These are phyloP conservation scores for Vigna radiata DNA, from an alignment of 306 rosid species.

Conservation along the genomic window DNA sequence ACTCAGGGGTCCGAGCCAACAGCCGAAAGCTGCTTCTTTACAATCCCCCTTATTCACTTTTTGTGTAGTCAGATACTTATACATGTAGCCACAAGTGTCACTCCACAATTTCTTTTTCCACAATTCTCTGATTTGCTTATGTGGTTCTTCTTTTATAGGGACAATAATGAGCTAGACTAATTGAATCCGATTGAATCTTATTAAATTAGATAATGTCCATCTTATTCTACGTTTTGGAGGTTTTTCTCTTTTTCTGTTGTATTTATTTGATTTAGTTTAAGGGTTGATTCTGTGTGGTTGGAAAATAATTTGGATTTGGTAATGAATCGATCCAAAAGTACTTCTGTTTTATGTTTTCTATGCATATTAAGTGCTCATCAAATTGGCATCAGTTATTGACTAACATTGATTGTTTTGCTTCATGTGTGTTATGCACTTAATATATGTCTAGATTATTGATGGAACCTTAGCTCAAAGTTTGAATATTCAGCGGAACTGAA, in stretches of 20 bases:
- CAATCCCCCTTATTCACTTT: conserved; percentile 1
- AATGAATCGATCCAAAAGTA: background rate
- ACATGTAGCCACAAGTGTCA: background rate
- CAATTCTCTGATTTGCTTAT: conserved; percentile 27
- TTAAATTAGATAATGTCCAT: conserved; percentile 5
- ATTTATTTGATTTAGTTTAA: background rate
- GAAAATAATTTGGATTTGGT: conserved; percentile 10
- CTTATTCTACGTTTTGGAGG: conserved; percentile 20
- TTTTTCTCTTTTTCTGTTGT: conserved; percentile 8
- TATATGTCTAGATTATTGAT: background rate
- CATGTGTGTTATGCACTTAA: background rate
- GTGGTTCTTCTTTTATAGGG: conserved; percentile 2
- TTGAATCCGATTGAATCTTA: conserved; percentile 28
- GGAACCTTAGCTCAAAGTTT: background rate
- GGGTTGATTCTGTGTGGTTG: conserved; percentile 5
- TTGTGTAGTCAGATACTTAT: conserved; percentile 8
- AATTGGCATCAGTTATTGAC: conserved; percentile 9
- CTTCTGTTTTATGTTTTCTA: background rate
- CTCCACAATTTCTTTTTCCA: background rate
- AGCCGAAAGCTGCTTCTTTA: conserved; percentile 41
- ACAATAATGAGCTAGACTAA: conserved; percentile 7
- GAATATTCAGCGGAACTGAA: conserved; percentile 5
- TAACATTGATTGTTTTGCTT: conserved; percentile 19
- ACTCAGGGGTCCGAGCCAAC: conserved; percentile 28
- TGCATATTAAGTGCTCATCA: background rate